Base-by-base conservation (phyloP, 1,284 basidiomycete genomes). In the Mycena sp. region DNA sequence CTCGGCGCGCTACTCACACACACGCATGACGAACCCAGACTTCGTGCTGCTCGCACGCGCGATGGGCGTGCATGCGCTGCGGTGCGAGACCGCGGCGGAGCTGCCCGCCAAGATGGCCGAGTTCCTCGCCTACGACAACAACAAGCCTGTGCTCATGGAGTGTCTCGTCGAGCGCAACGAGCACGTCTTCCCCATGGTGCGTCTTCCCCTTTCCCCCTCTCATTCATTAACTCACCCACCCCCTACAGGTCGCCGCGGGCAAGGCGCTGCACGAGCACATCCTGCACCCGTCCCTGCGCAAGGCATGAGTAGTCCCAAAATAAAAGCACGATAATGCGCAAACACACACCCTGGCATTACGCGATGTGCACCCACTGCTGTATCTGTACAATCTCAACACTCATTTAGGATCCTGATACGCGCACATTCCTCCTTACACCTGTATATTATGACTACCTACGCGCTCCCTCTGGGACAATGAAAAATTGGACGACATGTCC, bases 91-190 rank as follows among this genome's bases (percentile, higher is more conserved):
- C 37, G 75, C 85, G 7, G 88, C 85, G 43, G 96, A 99, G 60
- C 84, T 99, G 14, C 94, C 94, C 0, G 88, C 84, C 40, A 97
- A 93, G 85, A 99, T 99, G 96, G 95, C 96, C 83, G 96, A 99
- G 85, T 98, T 99, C 80, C 85, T 99, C 71, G 96, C 97, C 81
- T 98, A 97, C 78, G 92, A 95, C 68, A 91, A 88, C 68, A 84
- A 83, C 63, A 92, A 88, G 78, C 97, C 97, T 2, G 86, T 99
- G 46, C 78, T 99, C 67, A 84, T 99, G 82, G 96, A 99, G 80
- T 97, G 95, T 74, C 61, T 92, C 61, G 94, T 98, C 35, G 90
- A 92, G 76, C 86, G 85, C 72, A 89, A 88, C 70, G 96, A 98
- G 81, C 96, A 98, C 77, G 96, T 98, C 62, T 98, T 95, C 87